Conservation (phyloP, 345 rosid species). For the Populus tremula region DNA sequence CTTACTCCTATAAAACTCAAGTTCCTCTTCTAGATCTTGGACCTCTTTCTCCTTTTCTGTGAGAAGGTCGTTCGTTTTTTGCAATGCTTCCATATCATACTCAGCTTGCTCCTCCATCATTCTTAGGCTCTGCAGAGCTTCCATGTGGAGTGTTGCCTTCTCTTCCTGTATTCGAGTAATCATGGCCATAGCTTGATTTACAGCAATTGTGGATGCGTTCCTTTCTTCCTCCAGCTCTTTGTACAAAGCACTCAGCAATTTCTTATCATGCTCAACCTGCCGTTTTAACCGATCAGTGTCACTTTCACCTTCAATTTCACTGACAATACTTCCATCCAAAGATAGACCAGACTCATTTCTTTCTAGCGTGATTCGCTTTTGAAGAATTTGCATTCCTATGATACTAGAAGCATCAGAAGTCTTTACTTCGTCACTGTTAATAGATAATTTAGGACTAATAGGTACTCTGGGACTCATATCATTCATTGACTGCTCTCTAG, state of each 20-base stretch:
- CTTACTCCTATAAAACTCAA: slow-evolving; percentile 60
- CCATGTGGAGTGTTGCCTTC: slow-evolving; percentile 87
- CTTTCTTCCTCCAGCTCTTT: slow-evolving; percentile 96
- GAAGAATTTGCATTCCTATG: slow-evolving; percentile 52
- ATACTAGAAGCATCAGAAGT: slow-evolving; percentile 34
- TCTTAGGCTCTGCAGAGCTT: slow-evolving; percentile 82
- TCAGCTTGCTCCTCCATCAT: slow-evolving; percentile 90
- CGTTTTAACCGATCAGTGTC: slow-evolving; percentile 68
- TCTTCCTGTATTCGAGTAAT: slow-evolving; percentile 95
- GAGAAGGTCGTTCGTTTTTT: slow-evolving; percentile 69
- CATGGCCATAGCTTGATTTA: slow-evolving; percentile 99
- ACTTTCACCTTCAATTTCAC: slow-evolving; percentile 92
- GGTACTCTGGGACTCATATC: slow-evolving; percentile 37
- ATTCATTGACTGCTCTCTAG: slow-evolving; percentile 54
- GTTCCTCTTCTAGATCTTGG: slow-evolving; percentile 82
- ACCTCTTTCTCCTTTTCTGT: slow-evolving; percentile 76
- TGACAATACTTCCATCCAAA: slow-evolving; percentile 65
- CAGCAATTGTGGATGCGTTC: slow-evolving; percentile 76
- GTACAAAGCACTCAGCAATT: slow-evolving; percentile 48
- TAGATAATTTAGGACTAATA: slow-evolving; percentile 23
- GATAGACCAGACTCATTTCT: slow-evolving; percentile 87
- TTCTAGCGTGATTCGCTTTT: slow-evolving; percentile 69
- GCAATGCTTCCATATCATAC: slow-evolving; percentile 91
- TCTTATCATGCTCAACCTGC: slow-evolving; percentile 79
- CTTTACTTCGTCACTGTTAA: slow-evolving; percentile 45